phyloP scores from a whole-genome alignment of 2,329 filamentous ascomycete species.

The Immersiporthe knoxdaviesiana region DNA sequence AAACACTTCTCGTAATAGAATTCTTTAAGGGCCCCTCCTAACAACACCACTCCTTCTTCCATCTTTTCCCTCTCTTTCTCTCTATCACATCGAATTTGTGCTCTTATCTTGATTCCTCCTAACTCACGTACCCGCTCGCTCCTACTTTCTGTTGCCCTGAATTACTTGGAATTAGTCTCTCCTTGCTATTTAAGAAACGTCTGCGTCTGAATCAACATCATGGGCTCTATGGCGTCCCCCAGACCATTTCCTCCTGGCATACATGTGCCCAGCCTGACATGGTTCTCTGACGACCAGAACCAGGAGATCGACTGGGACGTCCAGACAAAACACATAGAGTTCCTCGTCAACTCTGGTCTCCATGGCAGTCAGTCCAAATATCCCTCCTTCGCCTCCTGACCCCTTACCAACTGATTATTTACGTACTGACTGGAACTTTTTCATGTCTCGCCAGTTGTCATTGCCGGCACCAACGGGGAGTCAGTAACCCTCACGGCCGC shows the following conservation, averaged over 20 bases:
- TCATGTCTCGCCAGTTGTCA: conserved; percentile 53
- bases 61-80: too few relatives aligned
- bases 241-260: conserved; percentile 53
- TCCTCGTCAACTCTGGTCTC: conserved; percentile 56
- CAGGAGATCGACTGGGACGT: conserved; percentile 61
- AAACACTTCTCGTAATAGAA: not conserved
- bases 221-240: conserved; percentile 37
- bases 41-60: too few relatives aligned
- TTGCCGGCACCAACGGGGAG: conserved; percentile 75
- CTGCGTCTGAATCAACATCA: conserved; percentile 3
- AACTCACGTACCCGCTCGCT: not conserved
- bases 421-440: not conserved
- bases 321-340: conserved; percentile 57
- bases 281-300: conserved; percentile 50
- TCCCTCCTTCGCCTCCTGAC: not conserved
- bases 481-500: conserved; percentile 68
- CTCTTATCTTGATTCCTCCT: too few relatives aligned
- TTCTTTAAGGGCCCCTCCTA: too few relatives aligned
- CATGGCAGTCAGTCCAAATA: conserved; percentile 47
- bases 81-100: too few relatives aligned
- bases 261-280: conserved; percentile 61
- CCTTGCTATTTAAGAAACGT: not conserved
- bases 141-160: not conserved
- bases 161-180: not conserved
- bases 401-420: too few relatives aligned